Evolutionary conservation across 805 yeast genomes (phyloP).

Genomic region (Metschnikowia dekortorum): DNA sequence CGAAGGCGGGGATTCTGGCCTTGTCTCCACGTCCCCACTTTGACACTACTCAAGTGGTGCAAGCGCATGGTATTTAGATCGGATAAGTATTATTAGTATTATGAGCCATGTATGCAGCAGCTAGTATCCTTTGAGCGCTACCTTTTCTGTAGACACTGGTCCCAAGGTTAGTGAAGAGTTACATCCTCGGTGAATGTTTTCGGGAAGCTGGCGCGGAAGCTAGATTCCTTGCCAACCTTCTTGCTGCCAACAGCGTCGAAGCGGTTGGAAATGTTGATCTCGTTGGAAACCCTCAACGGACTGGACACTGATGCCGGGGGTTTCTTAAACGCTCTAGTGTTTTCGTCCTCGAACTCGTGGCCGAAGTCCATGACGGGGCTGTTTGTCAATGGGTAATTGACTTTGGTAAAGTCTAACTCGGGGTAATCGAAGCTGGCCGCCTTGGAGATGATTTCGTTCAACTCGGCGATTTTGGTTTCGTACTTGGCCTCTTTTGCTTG

Average conservation of each 20-base stretch:
- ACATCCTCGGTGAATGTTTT: neutral
- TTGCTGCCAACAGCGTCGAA: neutral
- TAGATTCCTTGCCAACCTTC: constrained; percentile 1
- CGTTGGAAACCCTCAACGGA: constrained; percentile 1
- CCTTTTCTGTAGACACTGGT: neutral
- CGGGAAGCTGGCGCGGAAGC: neutral
- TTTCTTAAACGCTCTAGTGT: neutral
- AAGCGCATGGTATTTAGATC: too few relatives aligned
- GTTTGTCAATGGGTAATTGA: constrained; percentile 3
- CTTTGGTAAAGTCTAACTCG: constrained; percentile 10
- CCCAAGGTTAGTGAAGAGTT: neutral
- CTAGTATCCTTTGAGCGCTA: neutral
- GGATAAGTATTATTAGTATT: too few relatives aligned
- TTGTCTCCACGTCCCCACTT: too few relatives aligned
- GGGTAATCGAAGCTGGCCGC: constrained; percentile 3
- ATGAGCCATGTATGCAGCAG: too few relatives aligned
- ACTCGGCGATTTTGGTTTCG: neutral
- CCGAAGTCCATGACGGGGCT: neutral
- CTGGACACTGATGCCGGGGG: constrained; percentile 1
- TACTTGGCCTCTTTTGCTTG: neutral
- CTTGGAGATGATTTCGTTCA: neutral
- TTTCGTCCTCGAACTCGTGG: constrained; percentile 2
- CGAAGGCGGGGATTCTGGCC: too few relatives aligned
- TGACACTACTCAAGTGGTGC: too few relatives aligned
- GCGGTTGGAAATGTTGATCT: neutral